Evolutionary conservation across 2,329 filamentous ascomycete species (phyloP).

Genomic region (Penicillium digitatum): DNA sequence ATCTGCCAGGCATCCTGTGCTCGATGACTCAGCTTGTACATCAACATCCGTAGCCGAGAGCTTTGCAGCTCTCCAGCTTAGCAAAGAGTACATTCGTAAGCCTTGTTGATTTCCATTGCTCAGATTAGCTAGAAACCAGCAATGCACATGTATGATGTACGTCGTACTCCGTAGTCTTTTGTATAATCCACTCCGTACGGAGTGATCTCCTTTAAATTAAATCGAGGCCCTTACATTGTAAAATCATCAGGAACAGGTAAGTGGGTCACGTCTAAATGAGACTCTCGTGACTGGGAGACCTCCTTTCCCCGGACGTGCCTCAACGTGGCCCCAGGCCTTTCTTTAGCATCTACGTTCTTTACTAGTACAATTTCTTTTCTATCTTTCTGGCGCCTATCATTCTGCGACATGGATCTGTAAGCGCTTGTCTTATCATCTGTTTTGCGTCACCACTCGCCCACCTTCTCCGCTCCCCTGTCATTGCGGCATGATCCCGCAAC

Average conservation of each 20-base stretch:
- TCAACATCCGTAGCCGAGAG: neutral
- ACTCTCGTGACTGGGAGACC: conserved; percentile 24
- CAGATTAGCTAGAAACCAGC: neutral
- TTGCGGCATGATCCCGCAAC: conserved; percentile 35
- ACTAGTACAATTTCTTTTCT: neutral
- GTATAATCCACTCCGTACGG: too few species aligned
- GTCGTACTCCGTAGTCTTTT: neutral
- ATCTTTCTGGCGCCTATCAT: conserved; percentile 2
- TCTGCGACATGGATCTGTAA: conserved; percentile 17
- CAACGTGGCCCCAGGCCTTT: conserved; percentile 20
- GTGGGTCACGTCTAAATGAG: conserved; percentile 24
- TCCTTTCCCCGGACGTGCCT: conserved; percentile 25
- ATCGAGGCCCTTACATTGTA: neutral
- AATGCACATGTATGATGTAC: neutral
- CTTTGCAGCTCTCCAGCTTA: neutral
- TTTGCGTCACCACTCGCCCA: conserved; percentile 46
- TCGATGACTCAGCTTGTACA: neutral
- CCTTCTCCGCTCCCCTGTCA: conserved; percentile 15
- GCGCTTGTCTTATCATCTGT: conserved; percentile 72
- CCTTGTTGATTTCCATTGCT: neutral
- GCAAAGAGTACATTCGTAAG: neutral
- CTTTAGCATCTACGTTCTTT: conserved; percentile 2
- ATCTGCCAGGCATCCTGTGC: neutral
- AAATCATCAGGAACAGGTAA: conserved; percentile 12
- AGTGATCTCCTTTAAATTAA: neutral